These are phyloP conservation scores for Lolium multiflorum DNA, from an alignment of 176 grass and related monocot species.

Conservation along the genomic window DNA sequence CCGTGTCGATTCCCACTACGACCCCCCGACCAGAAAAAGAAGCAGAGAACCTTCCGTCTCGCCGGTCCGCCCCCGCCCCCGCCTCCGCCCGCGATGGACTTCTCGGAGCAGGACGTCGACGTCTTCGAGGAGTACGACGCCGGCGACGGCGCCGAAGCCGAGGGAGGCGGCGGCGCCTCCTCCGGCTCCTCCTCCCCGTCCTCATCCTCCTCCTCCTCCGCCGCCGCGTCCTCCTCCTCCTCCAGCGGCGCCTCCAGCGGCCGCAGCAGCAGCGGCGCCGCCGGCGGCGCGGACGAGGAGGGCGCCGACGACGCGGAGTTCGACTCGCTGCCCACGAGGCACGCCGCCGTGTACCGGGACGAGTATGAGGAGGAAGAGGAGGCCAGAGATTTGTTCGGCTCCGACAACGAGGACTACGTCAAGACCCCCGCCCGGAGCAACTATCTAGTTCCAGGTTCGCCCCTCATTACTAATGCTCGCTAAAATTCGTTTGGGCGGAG, in stretches of 20 bases:
- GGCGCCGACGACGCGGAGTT: conserved; percentile 54
- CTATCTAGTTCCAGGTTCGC: conserved; percentile 71
- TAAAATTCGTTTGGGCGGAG: not conserved
- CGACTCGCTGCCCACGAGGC: conserved; percentile 44
- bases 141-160: conserved; percentile 41
- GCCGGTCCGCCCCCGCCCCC: not conserved
- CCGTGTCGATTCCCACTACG: conserved; percentile 42
- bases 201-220: conserved; percentile 80
- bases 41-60: conserved; percentile 20
- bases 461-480: not conserved
- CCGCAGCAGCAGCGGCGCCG: conserved; percentile 60
- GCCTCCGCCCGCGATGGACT: conserved; percentile 66
- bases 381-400: conserved; percentile 89
- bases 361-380: conserved; percentile 51
- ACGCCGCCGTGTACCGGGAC: conserved; percentile 34
- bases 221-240: conserved; percentile 66
- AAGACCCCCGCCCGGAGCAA: conserved; percentile 69
- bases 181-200: conserved; percentile 80
- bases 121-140: conserved; percentile 65
- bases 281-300: conserved; percentile 51
- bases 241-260: conserved; percentile 59
- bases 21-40: conserved; percentile 18
- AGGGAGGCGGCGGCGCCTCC: conserved; percentile 66
- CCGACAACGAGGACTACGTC: conserved; percentile 88
- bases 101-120: conserved; percentile 74